These are phyloP conservation scores for Cyclotella kingstonii DNA, from an alignment of 108 stramenopile species.

Conservation along the genomic window DNA sequence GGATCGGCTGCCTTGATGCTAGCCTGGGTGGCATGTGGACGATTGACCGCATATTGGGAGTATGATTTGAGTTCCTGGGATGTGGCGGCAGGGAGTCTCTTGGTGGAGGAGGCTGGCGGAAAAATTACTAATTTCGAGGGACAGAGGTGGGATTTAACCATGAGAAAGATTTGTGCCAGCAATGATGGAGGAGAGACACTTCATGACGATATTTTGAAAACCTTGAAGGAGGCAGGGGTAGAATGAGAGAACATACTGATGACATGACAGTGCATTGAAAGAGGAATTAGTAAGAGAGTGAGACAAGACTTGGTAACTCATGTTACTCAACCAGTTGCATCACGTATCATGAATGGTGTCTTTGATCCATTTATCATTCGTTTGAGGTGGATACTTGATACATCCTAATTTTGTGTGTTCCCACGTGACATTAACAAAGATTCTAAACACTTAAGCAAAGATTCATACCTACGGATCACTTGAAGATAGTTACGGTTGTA, in stretches of 20 bases:
- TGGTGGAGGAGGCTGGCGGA: constrained; percentile 89
- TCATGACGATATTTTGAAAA: constrained; percentile 58
- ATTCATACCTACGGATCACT: too few relatives aligned
- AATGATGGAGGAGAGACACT: constrained; percentile 56
- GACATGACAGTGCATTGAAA: too few relatives aligned
- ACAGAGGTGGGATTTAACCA: constrained; percentile 50
- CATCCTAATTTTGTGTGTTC: too few relatives aligned
- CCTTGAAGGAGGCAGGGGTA: constrained; percentile 54
- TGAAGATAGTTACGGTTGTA: too few relatives aligned
- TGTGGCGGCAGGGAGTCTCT: constrained; percentile 78
- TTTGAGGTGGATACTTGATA: too few relatives aligned
- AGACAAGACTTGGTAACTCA: too few relatives aligned
- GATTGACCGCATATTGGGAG: constrained; percentile 74
- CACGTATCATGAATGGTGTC: too few relatives aligned
- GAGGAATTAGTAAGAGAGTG: too few relatives aligned
- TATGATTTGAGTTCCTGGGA: constrained; percentile 91
- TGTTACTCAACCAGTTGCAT: too few relatives aligned
- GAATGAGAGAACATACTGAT: neutral
- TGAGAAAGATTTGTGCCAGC: constrained; percentile 76
- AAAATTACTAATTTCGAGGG: constrained; percentile 64
- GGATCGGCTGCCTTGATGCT: constrained; percentile 84
- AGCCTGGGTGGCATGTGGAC: constrained; percentile 86
- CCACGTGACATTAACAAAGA: too few relatives aligned
- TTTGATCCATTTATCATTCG: too few relatives aligned
- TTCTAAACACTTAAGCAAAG: too few relatives aligned